Base-by-base conservation (phyloP, 1,284 basidiomycete species). In the Pascua guehoae region DNA sequence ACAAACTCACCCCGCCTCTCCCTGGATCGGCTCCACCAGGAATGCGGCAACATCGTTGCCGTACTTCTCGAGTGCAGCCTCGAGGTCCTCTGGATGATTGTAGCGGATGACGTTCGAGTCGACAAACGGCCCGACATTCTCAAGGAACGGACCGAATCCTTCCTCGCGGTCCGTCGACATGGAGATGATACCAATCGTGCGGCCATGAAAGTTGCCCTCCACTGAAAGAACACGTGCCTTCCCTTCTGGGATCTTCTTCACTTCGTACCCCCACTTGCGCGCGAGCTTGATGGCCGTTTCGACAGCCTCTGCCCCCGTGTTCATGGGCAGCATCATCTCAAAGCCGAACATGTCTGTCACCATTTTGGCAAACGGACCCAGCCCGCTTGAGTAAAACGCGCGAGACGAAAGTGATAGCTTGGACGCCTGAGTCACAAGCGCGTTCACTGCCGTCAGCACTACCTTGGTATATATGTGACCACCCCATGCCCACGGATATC, bases 1-100 rank as follows among this genome's bases (percentile, higher is more conserved):
- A n/a, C n/a, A n/a, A n/a, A n/a, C n/a, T n/a, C n/a, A n/a, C n/a
- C 90, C 95, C 11, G 95, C 95, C 79, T 98, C 95, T 39, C 95
- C 95, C 77, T 98, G 96, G 67, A 98, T 98, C 7, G 95, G 95
- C 79, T 98, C 95, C 9, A 98, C 84, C 58, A 98, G 83, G 81
- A 98, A 94, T 1, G 91, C 95, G 11, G 93, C 94, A 36, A 91
- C 86, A 63, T 90, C 83, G 63, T 88, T 78, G 18, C 95, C 93
- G 74, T 93, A 83, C 54, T 88, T 78, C 63, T 91, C 86, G 41
- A 98, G 79, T 1, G 90, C 94, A 24, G 81, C 81, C 77, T 89
- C 86, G 24, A 98, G 78, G 73, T 96, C 95, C 46, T 86, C 85
- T 36, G 88, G 81, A 62, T 88, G 82, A 51, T 91, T 91, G 78